Base-by-base conservation (phyloP, 2,329 filamentous ascomycete genomes). In the Alternaria ventricosa region DNA sequence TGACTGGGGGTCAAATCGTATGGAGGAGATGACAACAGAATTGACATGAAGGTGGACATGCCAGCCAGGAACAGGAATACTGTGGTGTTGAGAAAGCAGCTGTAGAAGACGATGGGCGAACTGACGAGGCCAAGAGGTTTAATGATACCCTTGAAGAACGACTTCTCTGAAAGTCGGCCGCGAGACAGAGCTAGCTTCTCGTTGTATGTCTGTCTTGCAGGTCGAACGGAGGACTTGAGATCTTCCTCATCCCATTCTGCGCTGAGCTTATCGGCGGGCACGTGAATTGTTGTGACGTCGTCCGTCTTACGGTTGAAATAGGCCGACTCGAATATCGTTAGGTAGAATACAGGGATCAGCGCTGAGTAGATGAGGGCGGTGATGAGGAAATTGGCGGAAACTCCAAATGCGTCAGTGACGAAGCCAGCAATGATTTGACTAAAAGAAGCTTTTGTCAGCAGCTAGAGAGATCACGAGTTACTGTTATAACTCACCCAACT, bases 31-130 rank as follows among this genome's bases (percentile, higher is more conserved):
- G 63, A 63, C 28, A 68, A 20, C 13, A 68, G 55, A 12, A 68
- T 68, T 6, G 65, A 64, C 50, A 68, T 58, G 27, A 65, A 65
- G 28, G 63, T 65, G 18, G 45, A 51, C 12, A 63, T 57, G 28
- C 62, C 65, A 10, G 54, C 65, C 12, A 68, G 63, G 43, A 65
- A 55, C 20, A 64, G 20, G 47, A 68, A 64, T 5, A 68, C 36
- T 8, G 55, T 53, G 20, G 45, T 30, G 57, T 66, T 66, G 44
- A 68, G 55, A 43, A 68, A 61, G 41, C 65, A 65, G 55, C 62
- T 67, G 63, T 63, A 67, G 12, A 65, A 25, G 7, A 68, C 65
- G 18, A 63, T 60, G 18, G 65, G 65, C 1, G 57, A 65, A 15
- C 51, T 41, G 44, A 68, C 44, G 44, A 68, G 57, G 13, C 60